phyloP scores from a whole-genome alignment of 2,329 filamentous ascomycete species.

The Stachybotrys echinatus region DNA sequence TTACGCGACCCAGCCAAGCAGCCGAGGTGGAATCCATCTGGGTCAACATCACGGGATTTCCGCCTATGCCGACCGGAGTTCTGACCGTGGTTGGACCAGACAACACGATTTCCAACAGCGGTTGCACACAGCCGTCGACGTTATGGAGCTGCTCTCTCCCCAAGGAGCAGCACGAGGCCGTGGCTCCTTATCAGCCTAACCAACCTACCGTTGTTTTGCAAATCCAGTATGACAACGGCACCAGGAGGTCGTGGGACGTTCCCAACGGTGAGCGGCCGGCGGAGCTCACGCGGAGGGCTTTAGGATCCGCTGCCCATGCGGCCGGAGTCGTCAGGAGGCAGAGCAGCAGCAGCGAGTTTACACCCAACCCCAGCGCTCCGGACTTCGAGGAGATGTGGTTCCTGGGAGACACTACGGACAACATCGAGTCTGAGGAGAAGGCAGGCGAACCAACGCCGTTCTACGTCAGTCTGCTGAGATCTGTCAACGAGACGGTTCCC shows the following conservation, averaged over 20 bases:
- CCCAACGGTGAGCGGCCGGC: slow-evolving; percentile 30
- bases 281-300: slow-evolving; percentile 16
- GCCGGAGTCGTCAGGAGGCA: slow-evolving; percentile 14
- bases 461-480: slow-evolving; percentile 68
- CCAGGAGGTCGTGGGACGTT: slow-evolving; percentile 43
- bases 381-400: slow-evolving; percentile 70
- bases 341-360: slow-evolving; percentile 23
- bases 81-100: slow-evolving; percentile 72
- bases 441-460: slow-evolving; percentile 85
- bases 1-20: slow-evolving; percentile 29
- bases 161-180: slow-evolving; percentile 65
- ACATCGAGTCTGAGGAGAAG: slow-evolving; percentile 59
- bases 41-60: slow-evolving; percentile 82
- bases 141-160: slow-evolving; percentile 85
- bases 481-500: slow-evolving; percentile 28
- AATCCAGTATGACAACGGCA: slow-evolving; percentile 66
- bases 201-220: slow-evolving; percentile 77
- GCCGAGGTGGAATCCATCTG: slow-evolving; percentile 47
- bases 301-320: slow-evolving; percentile 16
- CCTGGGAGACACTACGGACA: slow-evolving; percentile 80
- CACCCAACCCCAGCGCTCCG: slow-evolving; percentile 52
- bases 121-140: slow-evolving; percentile 66
- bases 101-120: slow-evolving; percentile 55
- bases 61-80: slow-evolving; percentile 79
- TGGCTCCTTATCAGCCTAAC: slow-evolving; percentile 57